A percentile compares a stretch with the other conserved stretches of the same genome.
These are phyloP conservation scores for Helenozyma baotianmanensis DNA, from an alignment of 805 yeast species.

Conservation along the genomic window DNA sequence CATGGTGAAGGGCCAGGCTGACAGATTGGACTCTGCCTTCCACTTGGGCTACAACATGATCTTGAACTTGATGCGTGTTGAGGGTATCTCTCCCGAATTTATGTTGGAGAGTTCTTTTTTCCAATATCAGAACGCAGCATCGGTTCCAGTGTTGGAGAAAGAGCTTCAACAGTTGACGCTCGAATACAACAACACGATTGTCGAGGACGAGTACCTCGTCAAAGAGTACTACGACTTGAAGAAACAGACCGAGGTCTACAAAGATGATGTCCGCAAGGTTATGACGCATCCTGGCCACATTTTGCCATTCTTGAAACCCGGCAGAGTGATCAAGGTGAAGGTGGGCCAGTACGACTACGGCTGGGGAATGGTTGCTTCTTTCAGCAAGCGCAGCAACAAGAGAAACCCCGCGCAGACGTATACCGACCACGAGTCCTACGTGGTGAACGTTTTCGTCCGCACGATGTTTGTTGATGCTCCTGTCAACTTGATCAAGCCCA, in stretches of 20 bases:
- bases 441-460: constrained; percentile 78
- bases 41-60: constrained; percentile 98
- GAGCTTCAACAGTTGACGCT: constrained; percentile 52
- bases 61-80: constrained; percentile 91
- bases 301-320: constrained; percentile 80
- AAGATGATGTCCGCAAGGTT: constrained; percentile 71
- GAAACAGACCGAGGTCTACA: constrained; percentile 65
- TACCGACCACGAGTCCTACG: constrained; percentile 84
- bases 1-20: constrained; percentile 99
- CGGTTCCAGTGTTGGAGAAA: constrained; percentile 80
- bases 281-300: constrained; percentile 89
- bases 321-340: constrained; percentile 71
- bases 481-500: constrained; percentile 70
- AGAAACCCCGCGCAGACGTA: constrained; percentile 53
- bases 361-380: constrained; percentile 90
- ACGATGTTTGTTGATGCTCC: constrained; percentile 81
- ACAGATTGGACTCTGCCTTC: constrained; percentile 94
- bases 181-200: constrained; percentile 43
- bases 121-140: constrained; percentile 90
- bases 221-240: constrained; percentile 80
- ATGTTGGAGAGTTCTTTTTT: constrained; percentile 92
- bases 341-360: constrained; percentile 72
- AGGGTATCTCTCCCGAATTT: constrained; percentile 96
- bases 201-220: constrained; percentile 72
- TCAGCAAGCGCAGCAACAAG: constrained; percentile 64